These are phyloP conservation scores for Mesostigma viride DNA, from an alignment of 139 green algal species.

Conservation along the genomic window DNA sequence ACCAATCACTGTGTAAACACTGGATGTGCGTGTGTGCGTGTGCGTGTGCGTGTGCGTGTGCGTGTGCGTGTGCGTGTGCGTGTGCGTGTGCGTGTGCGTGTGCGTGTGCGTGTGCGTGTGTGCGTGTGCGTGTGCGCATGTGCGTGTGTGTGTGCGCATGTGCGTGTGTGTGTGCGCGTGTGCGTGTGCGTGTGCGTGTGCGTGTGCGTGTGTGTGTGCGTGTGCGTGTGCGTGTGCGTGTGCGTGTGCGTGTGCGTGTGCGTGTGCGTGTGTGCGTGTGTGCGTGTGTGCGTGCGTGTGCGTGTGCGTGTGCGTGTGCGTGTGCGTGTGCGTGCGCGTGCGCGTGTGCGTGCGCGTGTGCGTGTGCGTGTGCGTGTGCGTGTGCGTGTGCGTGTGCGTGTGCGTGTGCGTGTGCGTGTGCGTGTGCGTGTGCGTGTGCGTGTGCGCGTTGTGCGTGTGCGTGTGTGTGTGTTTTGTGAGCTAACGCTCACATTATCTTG, in stretches of 20 bases:
- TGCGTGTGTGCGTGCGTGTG: constrained; percentile 4
- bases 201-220: not conserved
- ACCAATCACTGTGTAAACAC: too few species aligned
- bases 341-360: too few species aligned
- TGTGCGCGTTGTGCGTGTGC: too few species aligned
- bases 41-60: too few species aligned
- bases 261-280: not conserved
- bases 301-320: not conserved
- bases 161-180: constrained; percentile 1
- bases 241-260: constrained; percentile 1
- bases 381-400: not conserved
- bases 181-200: constrained; percentile 1
- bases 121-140: not conserved
- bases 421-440: not conserved
- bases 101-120: not conserved
- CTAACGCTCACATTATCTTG: too few species aligned
- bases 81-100: too few species aligned
- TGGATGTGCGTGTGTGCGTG: too few species aligned
- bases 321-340: too few species aligned
- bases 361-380: not conserved
- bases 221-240: constrained; percentile 7
- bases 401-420: not conserved
- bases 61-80: too few species aligned
- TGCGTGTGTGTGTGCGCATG: not conserved
- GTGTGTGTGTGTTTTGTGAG: too few species aligned